Evolutionary conservation across 148 eudicot species (phyloP).

Genomic region (Camellia lanceoleosa): DNA sequence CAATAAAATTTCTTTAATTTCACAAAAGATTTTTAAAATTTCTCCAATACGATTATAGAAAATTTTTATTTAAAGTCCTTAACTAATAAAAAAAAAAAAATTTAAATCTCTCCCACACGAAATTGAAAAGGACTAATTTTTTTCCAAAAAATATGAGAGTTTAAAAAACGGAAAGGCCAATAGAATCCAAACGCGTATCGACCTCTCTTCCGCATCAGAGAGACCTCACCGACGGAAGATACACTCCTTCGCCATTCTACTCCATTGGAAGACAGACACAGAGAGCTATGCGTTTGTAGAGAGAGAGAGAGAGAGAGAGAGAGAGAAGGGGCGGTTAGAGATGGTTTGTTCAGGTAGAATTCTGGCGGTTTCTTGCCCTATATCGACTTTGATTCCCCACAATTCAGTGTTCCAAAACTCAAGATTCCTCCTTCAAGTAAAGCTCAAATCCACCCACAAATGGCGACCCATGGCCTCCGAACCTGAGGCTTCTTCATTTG

Average conservation of each 20-base stretch:
- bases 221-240: not conserved
- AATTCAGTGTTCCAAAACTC: slow-evolving; percentile 1
- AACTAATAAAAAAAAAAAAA: not conserved
- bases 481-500: slow-evolving; percentile 34
- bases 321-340: not conserved
- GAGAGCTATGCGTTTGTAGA: not conserved
- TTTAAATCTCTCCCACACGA: not conserved
- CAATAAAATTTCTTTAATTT: too few species aligned
- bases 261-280: not conserved
- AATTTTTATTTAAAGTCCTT: too few species aligned
- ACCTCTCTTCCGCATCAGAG: not conserved
- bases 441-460: slow-evolving; percentile 25
- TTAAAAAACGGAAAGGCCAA: not conserved
- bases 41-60: too few species aligned
- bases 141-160: not conserved
- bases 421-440: slow-evolving; percentile 17
- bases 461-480: slow-evolving; percentile 50
- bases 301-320: slow-evolving; percentile 1
- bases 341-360: slow-evolving; percentile 48
- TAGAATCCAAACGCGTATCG: not conserved
- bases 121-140: not conserved
- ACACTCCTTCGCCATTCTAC: not conserved
- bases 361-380: slow-evolving; percentile 30
- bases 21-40: too few species aligned
- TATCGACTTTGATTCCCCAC: slow-evolving; percentile 21